These are phyloP conservation scores for Nephromyces sp. DNA, from an alignment of 169 alveolate genomes.

Conservation along the genomic window DNA sequence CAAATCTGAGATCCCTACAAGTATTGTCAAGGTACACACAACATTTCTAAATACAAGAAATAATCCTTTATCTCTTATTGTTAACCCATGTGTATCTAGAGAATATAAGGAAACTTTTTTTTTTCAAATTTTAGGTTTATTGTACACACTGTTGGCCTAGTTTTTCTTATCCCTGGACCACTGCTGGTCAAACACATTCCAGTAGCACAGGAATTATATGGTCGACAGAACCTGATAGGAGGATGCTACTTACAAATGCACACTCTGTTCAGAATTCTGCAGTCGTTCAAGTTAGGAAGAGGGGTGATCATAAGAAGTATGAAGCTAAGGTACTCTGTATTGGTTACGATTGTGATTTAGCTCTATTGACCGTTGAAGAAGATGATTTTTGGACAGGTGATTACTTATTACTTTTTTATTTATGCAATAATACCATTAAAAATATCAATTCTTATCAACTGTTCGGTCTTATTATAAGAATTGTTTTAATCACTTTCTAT, in stretches of 20 bases:
- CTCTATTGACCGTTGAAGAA: conserved; percentile 33
- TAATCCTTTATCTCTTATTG: too few species aligned
- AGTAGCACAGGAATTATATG: conserved; percentile 29
- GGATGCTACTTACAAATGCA: conserved; percentile 40
- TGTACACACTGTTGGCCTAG: conserved; percentile 41
- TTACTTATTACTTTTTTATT: background rate
- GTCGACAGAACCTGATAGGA: background rate
- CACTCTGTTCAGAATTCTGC: conserved; percentile 48
- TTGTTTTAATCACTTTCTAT: background rate
- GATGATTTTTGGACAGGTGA: conserved; percentile 24
- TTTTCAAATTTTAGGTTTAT: conserved; percentile 12
- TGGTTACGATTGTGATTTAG: conserved; percentile 41
- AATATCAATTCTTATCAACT: background rate
- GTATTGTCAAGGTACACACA: too few species aligned
- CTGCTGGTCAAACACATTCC: conserved; percentile 11
- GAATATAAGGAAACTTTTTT: too few species aligned
- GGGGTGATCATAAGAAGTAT: conserved; percentile 27
- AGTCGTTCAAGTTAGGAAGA: conserved; percentile 32
- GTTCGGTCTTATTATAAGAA: background rate
- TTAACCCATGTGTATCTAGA: too few species aligned
- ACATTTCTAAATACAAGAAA: too few species aligned
- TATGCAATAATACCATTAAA: background rate
- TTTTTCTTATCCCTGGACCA: conserved; percentile 36
- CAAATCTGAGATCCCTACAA: too few species aligned
- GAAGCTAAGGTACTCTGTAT: conserved; percentile 28